A percentile compares a stretch with the other conserved stretches of the same genome.
These are phyloP conservation scores for Zostera marina DNA, from an alignment of 116 monocot genomes.

Conservation along the genomic window DNA sequence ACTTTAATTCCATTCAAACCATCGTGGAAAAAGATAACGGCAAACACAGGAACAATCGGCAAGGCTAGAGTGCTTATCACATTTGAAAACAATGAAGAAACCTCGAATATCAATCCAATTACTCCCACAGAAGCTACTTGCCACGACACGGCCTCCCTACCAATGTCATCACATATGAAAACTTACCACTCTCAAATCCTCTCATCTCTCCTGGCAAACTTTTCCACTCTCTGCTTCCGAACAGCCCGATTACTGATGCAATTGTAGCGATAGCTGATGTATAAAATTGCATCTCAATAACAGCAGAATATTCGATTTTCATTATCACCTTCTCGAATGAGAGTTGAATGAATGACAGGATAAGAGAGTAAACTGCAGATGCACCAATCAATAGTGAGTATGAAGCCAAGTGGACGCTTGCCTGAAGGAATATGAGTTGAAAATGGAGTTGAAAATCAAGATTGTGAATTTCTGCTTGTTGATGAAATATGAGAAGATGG, in stretches of 20 bases:
- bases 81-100: slow-evolving; percentile 63
- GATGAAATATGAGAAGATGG: slow-evolving; percentile 53
- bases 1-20: slow-evolving; percentile 55
- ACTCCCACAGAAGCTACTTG: slow-evolving; percentile 38
- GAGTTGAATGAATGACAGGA: slow-evolving; percentile 53
- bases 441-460: slow-evolving; percentile 65
- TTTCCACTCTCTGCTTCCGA: slow-evolving; percentile 40
- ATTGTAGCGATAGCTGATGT: slow-evolving; percentile 18
- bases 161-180: slow-evolving; percentile 37
- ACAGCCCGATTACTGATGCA: slow-evolving; percentile 22
- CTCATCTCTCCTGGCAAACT: slow-evolving; percentile 28
- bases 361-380: slow-evolving; percentile 37
- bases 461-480: slow-evolving; percentile 52
- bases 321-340: slow-evolving; percentile 42
- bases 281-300: slow-evolving; percentile 46
- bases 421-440: slow-evolving; percentile 7
- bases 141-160: slow-evolving; percentile 40
- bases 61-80: slow-evolving; percentile 43
- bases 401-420: slow-evolving; percentile 40
- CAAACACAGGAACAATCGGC: slow-evolving; percentile 49
- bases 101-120: slow-evolving; percentile 35
- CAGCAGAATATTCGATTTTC: slow-evolving; percentile 23
- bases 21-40: slow-evolving; percentile 50
- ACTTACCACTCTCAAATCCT: slow-evolving; percentile 23
- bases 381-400: slow-evolving; percentile 50